A percentile compares a stretch with the other conserved stretches of the same genome.
These are phyloP conservation scores for Dacryopinax spathularia DNA, from an alignment of 768 basidiomycete genomes.

Conservation along the genomic window DNA sequence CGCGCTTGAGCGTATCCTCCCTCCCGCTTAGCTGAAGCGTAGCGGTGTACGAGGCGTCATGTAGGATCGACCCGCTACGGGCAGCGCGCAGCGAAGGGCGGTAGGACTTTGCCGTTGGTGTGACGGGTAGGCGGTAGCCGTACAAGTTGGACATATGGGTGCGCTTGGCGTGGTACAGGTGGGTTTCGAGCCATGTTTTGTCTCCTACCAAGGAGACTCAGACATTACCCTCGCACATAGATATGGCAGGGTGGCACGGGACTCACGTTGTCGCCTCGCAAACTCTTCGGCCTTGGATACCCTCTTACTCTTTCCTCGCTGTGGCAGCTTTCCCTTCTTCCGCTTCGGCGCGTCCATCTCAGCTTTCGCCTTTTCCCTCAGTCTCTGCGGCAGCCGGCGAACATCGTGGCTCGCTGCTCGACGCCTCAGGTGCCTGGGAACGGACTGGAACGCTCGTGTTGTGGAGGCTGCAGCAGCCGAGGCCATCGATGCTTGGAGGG, in stretches of 20 bases:
- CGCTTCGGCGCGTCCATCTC: constrained; percentile 51
- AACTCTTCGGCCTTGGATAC: constrained; percentile 46
- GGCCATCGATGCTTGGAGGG: constrained; percentile 81
- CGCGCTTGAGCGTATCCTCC: constrained; percentile 36
- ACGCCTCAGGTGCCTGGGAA: constrained; percentile 80
- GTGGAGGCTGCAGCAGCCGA: constrained; percentile 54
- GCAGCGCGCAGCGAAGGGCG: constrained; percentile 84
- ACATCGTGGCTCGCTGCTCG: constrained; percentile 92
- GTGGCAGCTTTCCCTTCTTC: constrained; percentile 39
- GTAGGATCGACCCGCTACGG: constrained; percentile 67
- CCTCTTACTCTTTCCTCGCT: constrained; percentile 47
- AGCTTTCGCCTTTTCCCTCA: constrained; percentile 64
- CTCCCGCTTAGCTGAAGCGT: constrained; percentile 60
- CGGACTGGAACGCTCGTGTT: constrained; percentile 78
- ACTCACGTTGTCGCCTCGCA: constrained; percentile 58
- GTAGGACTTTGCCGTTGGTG: constrained; percentile 84
- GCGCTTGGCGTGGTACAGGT: constrained; percentile 93
- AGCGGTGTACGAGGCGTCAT: constrained; percentile 78
- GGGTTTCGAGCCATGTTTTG: constrained; percentile 90
- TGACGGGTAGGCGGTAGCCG: constrained; percentile 75
- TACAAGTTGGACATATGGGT: constrained; percentile 90
- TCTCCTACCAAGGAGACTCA: constrained; percentile 38
- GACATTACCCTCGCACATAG: neutral
- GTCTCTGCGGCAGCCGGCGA: constrained; percentile 69
- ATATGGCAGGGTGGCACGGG: neutral